Percentiles rank a stretch among this genome's conserved stretches.
These are phyloP conservation scores for Zymoseptoria tritici DNA, from an alignment of 2,329 filamentous ascomycete genomes.

Conservation along the genomic window DNA sequence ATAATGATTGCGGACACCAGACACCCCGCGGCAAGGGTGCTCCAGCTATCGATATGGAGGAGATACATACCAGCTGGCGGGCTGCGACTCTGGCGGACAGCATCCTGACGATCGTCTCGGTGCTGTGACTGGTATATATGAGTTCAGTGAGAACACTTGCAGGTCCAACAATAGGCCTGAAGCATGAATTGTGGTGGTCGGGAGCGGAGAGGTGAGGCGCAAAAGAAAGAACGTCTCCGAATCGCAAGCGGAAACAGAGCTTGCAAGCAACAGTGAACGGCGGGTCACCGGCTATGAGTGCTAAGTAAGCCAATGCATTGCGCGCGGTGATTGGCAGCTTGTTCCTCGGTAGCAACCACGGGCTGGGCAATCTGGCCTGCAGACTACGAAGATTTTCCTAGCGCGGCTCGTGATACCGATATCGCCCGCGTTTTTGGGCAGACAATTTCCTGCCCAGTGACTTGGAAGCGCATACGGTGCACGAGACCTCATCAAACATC, in stretches of 20 bases:
- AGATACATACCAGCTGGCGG: conserved; percentile 33
- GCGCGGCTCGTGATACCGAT: conserved; percentile 2
- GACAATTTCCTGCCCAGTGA: not conserved
- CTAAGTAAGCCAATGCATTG: not conserved
- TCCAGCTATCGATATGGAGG: conserved; percentile 8
- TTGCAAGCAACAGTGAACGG: not conserved
- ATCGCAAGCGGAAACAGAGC: conserved; percentile 3
- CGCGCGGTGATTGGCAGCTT: conserved; percentile 2
- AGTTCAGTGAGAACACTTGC: conserved; percentile 10
- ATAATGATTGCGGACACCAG: not conserved
- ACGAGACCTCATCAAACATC: not conserved
- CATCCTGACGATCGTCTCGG: conserved; percentile 26
- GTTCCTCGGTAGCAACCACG: not conserved
- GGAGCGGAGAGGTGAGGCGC: conserved; percentile 11
- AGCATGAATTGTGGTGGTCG: conserved; percentile 11
- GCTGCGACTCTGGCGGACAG: conserved; percentile 32
- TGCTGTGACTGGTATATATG: conserved; percentile 13
- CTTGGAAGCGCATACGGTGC: not conserved
- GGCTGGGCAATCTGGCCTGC: conserved; percentile 4
- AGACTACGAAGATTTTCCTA: conserved; percentile 7
- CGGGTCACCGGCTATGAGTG: not conserved
- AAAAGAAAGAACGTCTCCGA: conserved; percentile 12
- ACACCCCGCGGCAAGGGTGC: not conserved
- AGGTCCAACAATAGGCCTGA: conserved; percentile 19
- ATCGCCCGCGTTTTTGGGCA: not conserved